Base-by-base conservation (phyloP, 2,329 filamentous ascomycete species). In the Aureobasidium lini region DNA sequence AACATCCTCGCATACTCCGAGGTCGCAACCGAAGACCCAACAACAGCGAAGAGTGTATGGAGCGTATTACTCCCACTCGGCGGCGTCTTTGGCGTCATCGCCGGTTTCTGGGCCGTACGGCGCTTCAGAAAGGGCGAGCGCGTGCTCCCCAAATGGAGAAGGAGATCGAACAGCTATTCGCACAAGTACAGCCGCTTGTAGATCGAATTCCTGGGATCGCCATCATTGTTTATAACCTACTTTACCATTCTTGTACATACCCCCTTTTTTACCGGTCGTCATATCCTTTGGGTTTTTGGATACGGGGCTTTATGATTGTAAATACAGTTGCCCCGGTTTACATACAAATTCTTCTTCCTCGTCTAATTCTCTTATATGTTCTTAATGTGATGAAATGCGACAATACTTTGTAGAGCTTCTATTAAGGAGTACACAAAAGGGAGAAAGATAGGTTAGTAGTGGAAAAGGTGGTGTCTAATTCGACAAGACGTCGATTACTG, bases 1-100 rank as follows among this genome's bases (percentile, higher is more conserved):
- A 60, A 63, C 13, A 31, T 63, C 11, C 37, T 67, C 23, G 61
- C 59, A 8, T 49, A 56, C 10, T 64, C 64, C 4, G 48, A 39
- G 0, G 4, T 60, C 16, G 54, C 54, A 28, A 42, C 23, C 6
- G 43, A 58, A 58, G 54, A 58, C 15, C n/a, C 37, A 11, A 31
- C 36, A 16, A 48, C 23, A 31, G 13, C 54, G 4, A 48, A 31
- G 15, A 48, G 44, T 13, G 44, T 58, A n/a, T 58, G 54, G 54
- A 48, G 28, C n/a, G n/a, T 58, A 1, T 16, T 58, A 28, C 44
- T 58, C 6, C 43, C 54, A 3, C 42, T 57, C 3, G 53, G 53
- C 31, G 53, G 53, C 1, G 18, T 39, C 18, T 47, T 47, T 3
- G 53, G 53, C 10, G 53, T 57, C 5, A 15, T 57, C 13, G 15